A percentile compares a stretch with the other conserved stretches of the same genome.
phyloP scores from a whole-genome alignment of 331 rosid genomes.

The Telfairia occidentalis region DNA sequence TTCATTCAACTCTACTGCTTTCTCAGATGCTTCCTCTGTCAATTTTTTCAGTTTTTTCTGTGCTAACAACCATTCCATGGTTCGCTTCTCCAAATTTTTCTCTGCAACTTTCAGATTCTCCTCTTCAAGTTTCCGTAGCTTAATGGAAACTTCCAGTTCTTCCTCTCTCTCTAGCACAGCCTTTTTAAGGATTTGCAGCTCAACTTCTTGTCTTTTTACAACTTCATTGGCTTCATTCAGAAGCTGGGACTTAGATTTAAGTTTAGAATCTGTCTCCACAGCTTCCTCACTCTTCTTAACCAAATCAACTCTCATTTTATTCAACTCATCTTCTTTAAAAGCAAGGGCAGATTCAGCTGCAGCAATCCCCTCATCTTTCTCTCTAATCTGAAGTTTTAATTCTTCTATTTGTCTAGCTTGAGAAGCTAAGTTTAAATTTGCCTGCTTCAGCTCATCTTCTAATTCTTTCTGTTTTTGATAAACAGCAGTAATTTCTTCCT shows the following conservation, averaged over 20 bases:
- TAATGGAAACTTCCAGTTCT: constrained; percentile 31
- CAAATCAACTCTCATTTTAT: constrained; percentile 41
- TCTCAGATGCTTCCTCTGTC: constrained; percentile 45
- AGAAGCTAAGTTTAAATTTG: constrained; percentile 45
- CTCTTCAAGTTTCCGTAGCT: constrained; percentile 37
- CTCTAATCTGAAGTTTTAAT: constrained; percentile 46
- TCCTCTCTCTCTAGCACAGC: constrained; percentile 47
- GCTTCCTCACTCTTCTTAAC: constrained; percentile 52
- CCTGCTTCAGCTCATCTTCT: constrained; percentile 56
- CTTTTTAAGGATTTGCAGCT: constrained; percentile 39
- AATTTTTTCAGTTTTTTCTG: constrained; percentile 64
- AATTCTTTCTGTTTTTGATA: constrained; percentile 33
- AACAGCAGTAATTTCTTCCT: constrained; percentile 51
- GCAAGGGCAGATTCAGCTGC: constrained; percentile 24
- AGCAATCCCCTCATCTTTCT: constrained; percentile 36
- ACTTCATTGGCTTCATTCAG: constrained; percentile 58
- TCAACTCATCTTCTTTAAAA: constrained; percentile 58
- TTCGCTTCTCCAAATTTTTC: constrained; percentile 60
- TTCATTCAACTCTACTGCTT: constrained; percentile 36
- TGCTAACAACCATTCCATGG: constrained; percentile 62
- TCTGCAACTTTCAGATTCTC: constrained; percentile 53
- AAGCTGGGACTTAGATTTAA: constrained; percentile 45
- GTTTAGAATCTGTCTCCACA: constrained; percentile 28
- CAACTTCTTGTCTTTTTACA: constrained; percentile 54
- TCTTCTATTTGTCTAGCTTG: constrained; percentile 55